Percentiles rank a stretch among this genome's conserved stretches.
Conservation (phyloP, 73 alveolate species). For the Paramecium tetraurelia region DNA sequence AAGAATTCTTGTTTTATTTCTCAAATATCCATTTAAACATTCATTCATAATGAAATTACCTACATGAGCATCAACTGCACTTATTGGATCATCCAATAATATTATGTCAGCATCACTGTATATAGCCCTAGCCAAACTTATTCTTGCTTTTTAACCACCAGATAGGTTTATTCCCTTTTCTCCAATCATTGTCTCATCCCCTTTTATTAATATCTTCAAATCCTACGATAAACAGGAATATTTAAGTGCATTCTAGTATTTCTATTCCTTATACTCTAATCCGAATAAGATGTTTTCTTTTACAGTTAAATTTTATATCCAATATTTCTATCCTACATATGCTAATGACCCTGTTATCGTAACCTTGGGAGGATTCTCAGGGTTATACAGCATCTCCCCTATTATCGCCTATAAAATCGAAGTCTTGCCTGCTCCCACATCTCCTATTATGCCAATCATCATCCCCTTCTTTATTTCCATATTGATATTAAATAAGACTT, state of each 20-base stretch:
- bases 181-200: slow-evolving; percentile 77
- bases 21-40: slow-evolving; percentile 47
- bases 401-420: slow-evolving; percentile 32
- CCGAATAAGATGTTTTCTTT: slow-evolving; percentile 78
- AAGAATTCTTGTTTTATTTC: slow-evolving; percentile 35
- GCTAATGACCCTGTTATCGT: slow-evolving; percentile 10
- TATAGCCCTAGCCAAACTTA: slow-evolving; percentile 83
- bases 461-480: slow-evolving; percentile 39
- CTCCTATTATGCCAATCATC: slow-evolving; percentile 54
- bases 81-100: slow-evolving; percentile 85
- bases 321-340: slow-evolving; percentile 50
- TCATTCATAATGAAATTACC: slow-evolving; percentile 51
- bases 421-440: slow-evolving; percentile 69
- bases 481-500: slow-evolving; percentile 22
- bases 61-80: slow-evolving; percentile 78
- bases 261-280: slow-evolving; percentile 67
- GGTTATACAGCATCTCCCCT: slow-evolving; percentile 46
- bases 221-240: slow-evolving; percentile 74
- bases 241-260: slow-evolving; percentile 67
- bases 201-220: slow-evolving; percentile 68
- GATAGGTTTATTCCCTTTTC: slow-evolving; percentile 77
- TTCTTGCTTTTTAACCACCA: slow-evolving; percentile 90
- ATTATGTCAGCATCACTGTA: slow-evolving; percentile 78
- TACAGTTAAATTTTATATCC: slow-evolving; percentile 50
- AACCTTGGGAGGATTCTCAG: not conserved